Base-by-base conservation (phyloP, 495 filamentous ascomycete genomes). In the Entonaema liquescens region DNA sequence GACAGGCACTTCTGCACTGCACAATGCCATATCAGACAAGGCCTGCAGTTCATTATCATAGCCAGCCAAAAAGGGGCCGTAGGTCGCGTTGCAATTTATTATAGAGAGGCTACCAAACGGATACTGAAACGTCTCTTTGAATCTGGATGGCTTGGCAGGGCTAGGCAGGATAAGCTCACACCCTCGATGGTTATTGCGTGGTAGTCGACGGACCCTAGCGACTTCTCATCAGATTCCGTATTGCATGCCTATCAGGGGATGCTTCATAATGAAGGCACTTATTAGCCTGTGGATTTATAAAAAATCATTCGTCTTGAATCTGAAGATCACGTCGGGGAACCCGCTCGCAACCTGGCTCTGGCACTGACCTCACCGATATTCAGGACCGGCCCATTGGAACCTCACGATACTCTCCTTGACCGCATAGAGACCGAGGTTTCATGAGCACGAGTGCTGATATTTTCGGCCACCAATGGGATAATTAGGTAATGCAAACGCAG, bases 131-230 rank as follows among this genome's bases (percentile, higher is more conserved):
- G 59, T 67, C 71, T 70, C 23, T 70, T 62, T 44, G 67, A 54
- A 52, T 74, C 71, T 74, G 67, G 67, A 70, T 47, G 71, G 33
- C 36, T 70, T 74, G 71, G 71, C 67, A 71, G 59, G 67, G 67
- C 59, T 63, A 59, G 71, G 59, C 62, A 38, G 42, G 33, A 70
- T 63, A 67, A 70, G 67, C 67, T 74, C 59, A 69, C 50, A 56
- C 52, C 57, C 57, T 59, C 29, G 33, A 59, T 49, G 49, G 15
- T 40, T 33, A 65, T 61, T 53, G 59, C 59, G 71, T 47, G 1
- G 42, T 23, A 47, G 42, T 73, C 17, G 53, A 56, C 58, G 62
- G 62, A 65, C 58, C 71, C 57, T 66, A 50, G 53, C 21, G 62
- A 44, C 29, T 12, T 15, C 26, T 62, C 59, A 13, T 64, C 58